These are phyloP conservation scores for Elsinoe australis DNA, from an alignment of 2,329 filamentous ascomycete genomes.

Conservation along the genomic window DNA sequence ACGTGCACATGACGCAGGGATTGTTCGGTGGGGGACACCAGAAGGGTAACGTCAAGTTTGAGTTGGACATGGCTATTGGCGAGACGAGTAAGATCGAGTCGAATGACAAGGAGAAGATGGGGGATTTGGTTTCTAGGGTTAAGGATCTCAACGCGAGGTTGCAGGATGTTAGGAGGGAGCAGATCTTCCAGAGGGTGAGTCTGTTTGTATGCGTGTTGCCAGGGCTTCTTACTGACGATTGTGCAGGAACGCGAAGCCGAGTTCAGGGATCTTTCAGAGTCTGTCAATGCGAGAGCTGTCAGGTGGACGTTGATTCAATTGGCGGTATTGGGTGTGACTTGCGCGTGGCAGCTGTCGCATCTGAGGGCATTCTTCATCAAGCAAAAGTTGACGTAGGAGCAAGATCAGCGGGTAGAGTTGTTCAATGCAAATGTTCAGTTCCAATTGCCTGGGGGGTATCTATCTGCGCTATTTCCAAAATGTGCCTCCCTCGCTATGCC, in stretches of 20 bases:
- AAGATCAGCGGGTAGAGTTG: background rate
- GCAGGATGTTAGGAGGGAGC: slow-evolving; percentile 83
- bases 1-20: slow-evolving; percentile 58
- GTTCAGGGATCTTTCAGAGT: slow-evolving; percentile 95
- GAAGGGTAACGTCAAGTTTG: slow-evolving; percentile 73
- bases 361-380: slow-evolving; percentile 98
- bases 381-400: slow-evolving; percentile 86
- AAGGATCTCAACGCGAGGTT: slow-evolving; percentile 81
- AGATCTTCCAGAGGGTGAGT: slow-evolving; percentile 85
- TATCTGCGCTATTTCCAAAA: slow-evolving; percentile 4
- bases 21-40: slow-evolving; percentile 62
- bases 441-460: slow-evolving; percentile 10
- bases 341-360: slow-evolving; percentile 95
- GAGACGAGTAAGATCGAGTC: slow-evolving; percentile 91
- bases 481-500: slow-evolving; percentile 15
- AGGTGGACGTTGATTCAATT: slow-evolving; percentile 92
- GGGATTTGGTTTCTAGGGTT: slow-evolving; percentile 80
- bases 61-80: slow-evolving; percentile 85
- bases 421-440: background rate
- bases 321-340: slow-evolving; percentile 73
- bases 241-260: slow-evolving; percentile 87
- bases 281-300: slow-evolving; percentile 83
- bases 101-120: slow-evolving; percentile 85
- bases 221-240: slow-evolving; percentile 1
- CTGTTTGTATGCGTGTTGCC: background rate